A percentile compares a stretch with the other conserved stretches of the same genome.
phyloP scores from a whole-genome alignment of 2,329 filamentous ascomycete genomes.

The Fusarium odoratissimum region DNA sequence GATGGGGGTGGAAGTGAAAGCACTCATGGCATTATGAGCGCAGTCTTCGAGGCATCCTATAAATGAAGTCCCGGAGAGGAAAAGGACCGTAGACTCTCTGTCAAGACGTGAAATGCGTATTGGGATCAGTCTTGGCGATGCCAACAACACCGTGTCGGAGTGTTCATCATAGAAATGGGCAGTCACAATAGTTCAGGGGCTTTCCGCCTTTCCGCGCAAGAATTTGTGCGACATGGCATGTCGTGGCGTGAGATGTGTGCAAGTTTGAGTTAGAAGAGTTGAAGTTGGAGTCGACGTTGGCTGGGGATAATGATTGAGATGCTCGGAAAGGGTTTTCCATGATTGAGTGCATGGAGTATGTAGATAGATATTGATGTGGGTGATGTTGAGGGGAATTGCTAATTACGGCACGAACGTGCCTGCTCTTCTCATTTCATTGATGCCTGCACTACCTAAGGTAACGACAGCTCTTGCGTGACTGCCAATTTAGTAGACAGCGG shows the following conservation, averaged over 20 bases:
- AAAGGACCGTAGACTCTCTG: background rate
- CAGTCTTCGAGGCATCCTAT: background rate
- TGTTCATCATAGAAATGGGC: slow-evolving; percentile 11
- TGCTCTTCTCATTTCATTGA: background rate
- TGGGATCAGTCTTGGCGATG: slow-evolving; percentile 15
- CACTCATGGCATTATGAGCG: background rate
- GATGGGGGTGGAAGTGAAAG: background rate
- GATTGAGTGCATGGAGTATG: background rate
- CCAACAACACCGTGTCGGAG: slow-evolving; percentile 11
- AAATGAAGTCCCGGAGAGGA: background rate
- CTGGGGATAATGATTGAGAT: background rate
- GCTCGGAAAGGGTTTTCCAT: background rate
- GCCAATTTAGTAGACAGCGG: background rate
- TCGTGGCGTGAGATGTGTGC: slow-evolving; percentile 16
- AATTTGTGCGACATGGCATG: slow-evolving; percentile 25
- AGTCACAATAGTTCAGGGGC: slow-evolving; percentile 22
- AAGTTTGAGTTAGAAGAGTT: slow-evolving; percentile 19
- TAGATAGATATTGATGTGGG: background rate
- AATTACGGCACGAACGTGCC: slow-evolving; percentile 3
- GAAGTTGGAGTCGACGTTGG: background rate
- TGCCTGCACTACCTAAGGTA: background rate
- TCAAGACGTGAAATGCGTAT: background rate
- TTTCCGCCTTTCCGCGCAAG: slow-evolving; percentile 26
- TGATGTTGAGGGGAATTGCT: background rate
- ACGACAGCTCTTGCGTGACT: slow-evolving; percentile 6